phyloP scores from a whole-genome alignment of 2,329 filamentous ascomycete species.

The Neonectria ditissima region DNA sequence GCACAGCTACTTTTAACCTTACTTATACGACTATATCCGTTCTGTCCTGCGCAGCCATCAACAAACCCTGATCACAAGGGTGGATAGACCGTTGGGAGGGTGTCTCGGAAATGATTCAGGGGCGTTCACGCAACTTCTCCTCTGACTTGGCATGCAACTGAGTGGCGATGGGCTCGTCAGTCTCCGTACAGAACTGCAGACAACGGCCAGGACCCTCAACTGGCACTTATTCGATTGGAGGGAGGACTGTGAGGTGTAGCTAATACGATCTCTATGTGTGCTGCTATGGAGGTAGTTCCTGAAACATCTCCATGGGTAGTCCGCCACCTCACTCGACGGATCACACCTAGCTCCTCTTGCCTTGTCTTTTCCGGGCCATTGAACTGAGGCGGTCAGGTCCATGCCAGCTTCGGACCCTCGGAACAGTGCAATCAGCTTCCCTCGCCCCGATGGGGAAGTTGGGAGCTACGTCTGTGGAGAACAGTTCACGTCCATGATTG shows the following conservation, averaged over 20 bases:
- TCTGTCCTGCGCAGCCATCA: background rate
- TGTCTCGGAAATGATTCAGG: constrained; percentile 13
- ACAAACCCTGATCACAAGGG: background rate
- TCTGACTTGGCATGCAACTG: background rate
- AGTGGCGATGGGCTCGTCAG: background rate
- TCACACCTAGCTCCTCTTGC: background rate
- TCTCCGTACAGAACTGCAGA: background rate
- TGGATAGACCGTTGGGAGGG: background rate
- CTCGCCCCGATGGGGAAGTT: background rate
- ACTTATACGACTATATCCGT: background rate
- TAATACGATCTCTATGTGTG: background rate
- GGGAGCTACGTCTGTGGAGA: background rate
- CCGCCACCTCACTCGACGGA: background rate
- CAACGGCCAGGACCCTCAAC: background rate
- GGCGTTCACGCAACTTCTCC: background rate
- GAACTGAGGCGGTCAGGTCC: constrained; percentile 15
- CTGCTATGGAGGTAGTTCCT: constrained; percentile 1
- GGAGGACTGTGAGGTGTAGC: background rate
- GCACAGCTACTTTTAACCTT: constrained; percentile 1
- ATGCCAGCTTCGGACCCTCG: constrained; percentile 13
- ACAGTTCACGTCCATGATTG: background rate
- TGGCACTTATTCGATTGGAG: background rate
- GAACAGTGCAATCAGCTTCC: constrained; percentile 5
- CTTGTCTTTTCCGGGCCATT: constrained; percentile 13
- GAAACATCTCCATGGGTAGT: constrained; percentile 8